A percentile compares a stretch with the other conserved stretches of the same genome.
These are phyloP conservation scores for Linum lewisii DNA, from an alignment of 345 rosid species.

Conservation along the genomic window DNA sequence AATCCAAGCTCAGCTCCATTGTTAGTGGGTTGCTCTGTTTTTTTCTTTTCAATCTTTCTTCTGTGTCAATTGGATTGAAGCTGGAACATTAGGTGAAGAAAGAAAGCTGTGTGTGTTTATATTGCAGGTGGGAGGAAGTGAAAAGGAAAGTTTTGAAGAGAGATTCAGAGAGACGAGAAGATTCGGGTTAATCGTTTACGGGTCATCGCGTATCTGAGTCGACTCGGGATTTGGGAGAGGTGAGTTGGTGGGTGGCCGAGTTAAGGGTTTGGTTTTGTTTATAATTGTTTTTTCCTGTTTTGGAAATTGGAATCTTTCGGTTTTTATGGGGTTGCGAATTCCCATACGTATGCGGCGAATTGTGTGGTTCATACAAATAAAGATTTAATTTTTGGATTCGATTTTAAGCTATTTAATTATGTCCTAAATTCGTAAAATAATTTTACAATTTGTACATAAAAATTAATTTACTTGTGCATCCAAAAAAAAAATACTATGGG, in stretches of 20 bases:
- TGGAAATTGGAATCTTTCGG: slow-evolving; percentile 20
- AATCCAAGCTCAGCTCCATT: slow-evolving; percentile 63
- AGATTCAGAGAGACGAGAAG: slow-evolving; percentile 35
- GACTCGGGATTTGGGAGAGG: slow-evolving; percentile 13
- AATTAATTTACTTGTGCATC: too few relatives aligned
- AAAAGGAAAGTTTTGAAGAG: background rate
- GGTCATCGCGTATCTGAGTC: slow-evolving; percentile 30
- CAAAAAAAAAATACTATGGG: too few relatives aligned
- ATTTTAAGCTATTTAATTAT: too few relatives aligned
- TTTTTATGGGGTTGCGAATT: background rate
- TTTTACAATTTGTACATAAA: too few relatives aligned
- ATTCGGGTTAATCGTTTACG: slow-evolving; percentile 25
- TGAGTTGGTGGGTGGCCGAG: background rate
- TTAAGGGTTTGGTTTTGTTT: background rate
- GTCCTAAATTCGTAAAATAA: too few relatives aligned
- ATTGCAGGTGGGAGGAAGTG: slow-evolving; percentile 6
- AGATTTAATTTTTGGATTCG: too few relatives aligned
- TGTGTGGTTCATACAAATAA: slow-evolving; percentile 1
- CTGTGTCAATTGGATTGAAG: background rate
- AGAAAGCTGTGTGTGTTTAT: background rate
- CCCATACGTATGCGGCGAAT: slow-evolving; percentile 45
- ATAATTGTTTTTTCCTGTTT: slow-evolving; percentile 5
- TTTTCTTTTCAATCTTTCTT: background rate
- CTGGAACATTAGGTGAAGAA: slow-evolving; percentile 11
- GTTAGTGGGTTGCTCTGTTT: too few relatives aligned